Evolutionary conservation across 805 yeast species (phyloP).

Genomic region (Lachancea meyersii): DNA sequence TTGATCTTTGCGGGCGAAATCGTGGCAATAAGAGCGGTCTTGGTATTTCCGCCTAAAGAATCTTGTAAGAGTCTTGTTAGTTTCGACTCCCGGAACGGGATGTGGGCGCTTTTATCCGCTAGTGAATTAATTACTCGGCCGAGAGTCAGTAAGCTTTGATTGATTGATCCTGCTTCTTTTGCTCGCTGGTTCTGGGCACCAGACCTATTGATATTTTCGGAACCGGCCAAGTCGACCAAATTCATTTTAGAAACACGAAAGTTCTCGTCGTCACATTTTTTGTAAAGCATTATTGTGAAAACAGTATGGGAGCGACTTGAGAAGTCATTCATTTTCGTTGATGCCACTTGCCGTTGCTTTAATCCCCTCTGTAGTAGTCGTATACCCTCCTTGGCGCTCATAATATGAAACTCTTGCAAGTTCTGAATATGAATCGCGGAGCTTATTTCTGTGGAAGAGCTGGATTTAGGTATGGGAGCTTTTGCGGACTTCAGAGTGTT

Average conservation of each 20-base stretch:
- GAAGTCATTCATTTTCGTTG: conserved; percentile 66
- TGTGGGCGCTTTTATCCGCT: conserved; percentile 58
- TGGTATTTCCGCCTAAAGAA: conserved; percentile 81
- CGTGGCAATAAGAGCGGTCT: conserved; percentile 82
- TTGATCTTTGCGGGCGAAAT: conserved; percentile 75
- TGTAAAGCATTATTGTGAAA: conserved; percentile 56
- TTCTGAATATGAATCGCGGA: conserved; percentile 52
- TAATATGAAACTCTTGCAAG: conserved; percentile 53
- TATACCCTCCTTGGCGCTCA: conserved; percentile 51
- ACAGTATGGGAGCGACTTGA: conserved; percentile 77
- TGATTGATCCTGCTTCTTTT: conserved; percentile 88
- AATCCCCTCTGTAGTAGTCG: conserved; percentile 50
- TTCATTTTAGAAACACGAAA: conserved; percentile 66
- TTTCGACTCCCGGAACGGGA: conserved; percentile 83
- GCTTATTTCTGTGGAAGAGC: conserved; percentile 13
- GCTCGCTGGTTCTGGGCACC: conserved; percentile 86
- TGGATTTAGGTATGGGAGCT: conserved; percentile 1
- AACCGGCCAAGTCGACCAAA: conserved; percentile 90
- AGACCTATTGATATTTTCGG: conserved; percentile 80
- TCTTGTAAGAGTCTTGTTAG: conserved; percentile 70
- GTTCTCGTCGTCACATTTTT: conserved; percentile 42
- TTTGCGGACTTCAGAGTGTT: conserved; percentile 4
- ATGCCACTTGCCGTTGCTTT: conserved; percentile 55
- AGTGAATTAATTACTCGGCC: conserved; percentile 82
- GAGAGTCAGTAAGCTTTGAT: conserved; percentile 77